A percentile compares a stretch with the other conserved stretches of the same genome.
phyloP scores from a whole-genome alignment of 805 yeast species.

The Kodamaea laetipori region DNA sequence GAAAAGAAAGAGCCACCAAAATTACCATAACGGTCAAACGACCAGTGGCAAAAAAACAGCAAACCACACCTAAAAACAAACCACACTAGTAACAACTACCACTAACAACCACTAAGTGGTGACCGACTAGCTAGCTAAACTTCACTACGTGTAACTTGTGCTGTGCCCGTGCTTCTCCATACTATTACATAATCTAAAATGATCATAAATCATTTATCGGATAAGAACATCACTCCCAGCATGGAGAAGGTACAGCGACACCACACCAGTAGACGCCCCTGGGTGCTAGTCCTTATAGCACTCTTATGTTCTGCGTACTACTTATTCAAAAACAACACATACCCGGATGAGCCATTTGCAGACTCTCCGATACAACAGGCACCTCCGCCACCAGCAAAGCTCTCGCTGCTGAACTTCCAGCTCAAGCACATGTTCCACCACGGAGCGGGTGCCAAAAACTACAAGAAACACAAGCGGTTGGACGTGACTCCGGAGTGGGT shows the following conservation, averaged over 20 bases:
- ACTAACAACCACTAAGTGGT: no score
- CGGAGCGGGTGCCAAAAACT: slow-evolving; percentile 47
- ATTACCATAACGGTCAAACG: no score
- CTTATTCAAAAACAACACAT: not conserved
- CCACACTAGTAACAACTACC: no score
- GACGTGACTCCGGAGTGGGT: slow-evolving; percentile 51
- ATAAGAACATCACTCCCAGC: slow-evolving; percentile 2
- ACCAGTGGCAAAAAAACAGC: no score
- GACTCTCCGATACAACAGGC: no score
- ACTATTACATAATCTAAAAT: slow-evolving; percentile 2
- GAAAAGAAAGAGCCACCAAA: no score
- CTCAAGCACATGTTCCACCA: slow-evolving; percentile 65
- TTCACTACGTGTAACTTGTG: no score
- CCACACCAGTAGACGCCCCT: not conserved
- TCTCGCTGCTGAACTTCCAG: slow-evolving; percentile 19
- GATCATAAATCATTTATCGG: slow-evolving; percentile 6
- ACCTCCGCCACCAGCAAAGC: no score
- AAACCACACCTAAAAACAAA: no score
- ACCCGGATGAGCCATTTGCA: no score
- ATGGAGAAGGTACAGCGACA: slow-evolving; percentile 6
- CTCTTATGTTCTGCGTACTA: not conserved
- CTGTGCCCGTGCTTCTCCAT: no score
- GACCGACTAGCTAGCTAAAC: no score
- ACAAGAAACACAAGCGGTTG: slow-evolving; percentile 48
- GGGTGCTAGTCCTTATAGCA: slow-evolving; percentile 4